A percentile compares a stretch with the other conserved stretches of the same genome.
Conservation (phyloP, 257 asterid species). For the Vinca minor region DNA sequence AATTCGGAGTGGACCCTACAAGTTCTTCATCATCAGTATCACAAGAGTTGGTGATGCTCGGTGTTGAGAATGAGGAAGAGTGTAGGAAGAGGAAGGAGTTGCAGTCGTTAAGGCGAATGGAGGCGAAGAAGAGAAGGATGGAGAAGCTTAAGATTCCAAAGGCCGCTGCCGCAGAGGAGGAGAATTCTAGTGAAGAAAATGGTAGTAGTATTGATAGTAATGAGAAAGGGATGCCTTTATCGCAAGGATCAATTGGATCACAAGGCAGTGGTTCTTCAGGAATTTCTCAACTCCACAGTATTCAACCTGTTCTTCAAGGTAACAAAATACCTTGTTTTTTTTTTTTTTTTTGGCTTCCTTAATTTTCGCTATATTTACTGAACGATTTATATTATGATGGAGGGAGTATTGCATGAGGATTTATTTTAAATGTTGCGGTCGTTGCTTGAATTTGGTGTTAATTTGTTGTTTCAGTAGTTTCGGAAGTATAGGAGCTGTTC, state of each 20-base stretch:
- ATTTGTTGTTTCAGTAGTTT: background rate
- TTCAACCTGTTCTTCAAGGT: conserved; percentile 35
- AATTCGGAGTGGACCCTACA: conserved; percentile 72
- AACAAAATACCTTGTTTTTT: conserved; percentile 7
- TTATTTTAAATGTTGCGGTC: background rate
- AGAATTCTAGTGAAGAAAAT: conserved; percentile 20
- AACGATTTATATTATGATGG: no score
- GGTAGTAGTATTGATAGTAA: conserved; percentile 11
- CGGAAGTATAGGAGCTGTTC: background rate
- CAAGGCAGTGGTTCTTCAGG: conserved; percentile 52
- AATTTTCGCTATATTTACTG: no score
- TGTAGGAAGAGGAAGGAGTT: conserved; percentile 58
- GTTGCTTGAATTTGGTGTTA: background rate
- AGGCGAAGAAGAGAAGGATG: conserved; percentile 58
- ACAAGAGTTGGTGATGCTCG: conserved; percentile 22
- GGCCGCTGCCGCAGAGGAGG: conserved; percentile 31
- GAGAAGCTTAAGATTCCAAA: conserved; percentile 52
- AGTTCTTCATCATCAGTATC: conserved; percentile 46
- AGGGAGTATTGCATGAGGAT: no score
- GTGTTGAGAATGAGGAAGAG: conserved; percentile 42
- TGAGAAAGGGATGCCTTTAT: conserved; percentile 15
- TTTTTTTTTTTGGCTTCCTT: background rate
- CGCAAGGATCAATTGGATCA: conserved; percentile 43
- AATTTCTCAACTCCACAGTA: conserved; percentile 36
- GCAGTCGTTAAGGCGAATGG: conserved; percentile 55